phyloP scores from a whole-genome alignment of 495 filamentous ascomycete species.

The Bacidia gigantensis region DNA sequence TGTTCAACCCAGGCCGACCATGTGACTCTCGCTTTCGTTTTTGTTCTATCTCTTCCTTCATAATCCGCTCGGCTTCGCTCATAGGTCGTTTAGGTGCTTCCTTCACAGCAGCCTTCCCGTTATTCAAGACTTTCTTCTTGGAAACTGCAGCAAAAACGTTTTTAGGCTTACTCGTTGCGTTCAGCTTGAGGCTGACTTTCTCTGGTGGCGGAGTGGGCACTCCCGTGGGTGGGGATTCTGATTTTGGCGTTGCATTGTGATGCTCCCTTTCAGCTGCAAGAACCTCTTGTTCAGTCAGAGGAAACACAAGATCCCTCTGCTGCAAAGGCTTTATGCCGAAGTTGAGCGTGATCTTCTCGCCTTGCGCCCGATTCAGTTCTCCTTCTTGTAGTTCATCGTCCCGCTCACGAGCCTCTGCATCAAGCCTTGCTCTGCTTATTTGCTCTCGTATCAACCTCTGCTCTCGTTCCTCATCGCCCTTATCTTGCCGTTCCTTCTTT shows the following conservation, averaged over 20 bases:
- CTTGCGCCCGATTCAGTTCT: constrained; percentile 53
- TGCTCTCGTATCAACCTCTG: constrained; percentile 65
- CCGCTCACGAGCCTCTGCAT: constrained; percentile 33
- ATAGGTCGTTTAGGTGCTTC: constrained; percentile 59
- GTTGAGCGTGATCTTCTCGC: constrained; percentile 70
- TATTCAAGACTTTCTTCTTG: constrained; percentile 51
- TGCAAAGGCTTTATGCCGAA: constrained; percentile 39
- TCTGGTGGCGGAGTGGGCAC: constrained; percentile 20
- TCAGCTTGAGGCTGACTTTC: constrained; percentile 47
- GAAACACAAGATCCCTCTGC: constrained; percentile 21
- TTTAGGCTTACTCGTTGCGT: constrained; percentile 46
- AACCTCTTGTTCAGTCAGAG: constrained; percentile 6
- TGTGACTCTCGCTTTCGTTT: constrained; percentile 42
- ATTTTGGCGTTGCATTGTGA: constrained; percentile 13
- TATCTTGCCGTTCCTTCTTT: constrained; percentile 72
- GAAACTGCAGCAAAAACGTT: constrained; percentile 62
- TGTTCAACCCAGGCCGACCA: constrained; percentile 15
- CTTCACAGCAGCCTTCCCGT: constrained; percentile 43
- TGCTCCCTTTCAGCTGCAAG: constrained; percentile 11
- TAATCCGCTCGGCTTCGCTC: constrained; percentile 80
- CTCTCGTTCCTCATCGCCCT: constrained; percentile 81
- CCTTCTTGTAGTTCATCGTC: constrained; percentile 35
- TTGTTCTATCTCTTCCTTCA: constrained; percentile 70
- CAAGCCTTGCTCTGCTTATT: constrained; percentile 53
- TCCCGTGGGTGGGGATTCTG: constrained; percentile 17